Evolutionary conservation across 768 basidiomycete species (phyloP).

Genomic region (Tulasnella sp.): DNA sequence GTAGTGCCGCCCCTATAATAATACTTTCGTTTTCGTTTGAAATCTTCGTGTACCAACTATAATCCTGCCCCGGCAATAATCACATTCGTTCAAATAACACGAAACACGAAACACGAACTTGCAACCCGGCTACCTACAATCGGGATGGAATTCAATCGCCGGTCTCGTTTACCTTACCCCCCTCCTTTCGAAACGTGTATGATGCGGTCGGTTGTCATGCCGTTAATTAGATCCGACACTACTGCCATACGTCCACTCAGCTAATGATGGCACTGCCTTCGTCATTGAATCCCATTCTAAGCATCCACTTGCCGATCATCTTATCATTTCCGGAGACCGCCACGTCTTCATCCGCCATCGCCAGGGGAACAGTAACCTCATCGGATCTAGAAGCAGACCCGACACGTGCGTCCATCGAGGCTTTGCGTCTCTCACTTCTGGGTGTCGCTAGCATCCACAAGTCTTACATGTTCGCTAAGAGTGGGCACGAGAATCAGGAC

Average conservation of each 20-base stretch:
- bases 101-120: too few relatives aligned
- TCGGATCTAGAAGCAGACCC: conserved; percentile 19
- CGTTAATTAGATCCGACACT: conserved; percentile 31
- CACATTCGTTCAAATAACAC: too few relatives aligned
- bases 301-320: conserved; percentile 33
- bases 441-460: conserved; percentile 36
- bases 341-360: conserved; percentile 8
- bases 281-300: conserved; percentile 35
- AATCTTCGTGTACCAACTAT: background rate
- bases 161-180: background rate
- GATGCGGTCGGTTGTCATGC: background rate
- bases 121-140: too few relatives aligned
- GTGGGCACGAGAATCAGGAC: background rate
- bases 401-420: conserved; percentile 31
- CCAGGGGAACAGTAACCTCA: background rate
- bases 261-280: conserved; percentile 36
- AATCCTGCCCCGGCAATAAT: too few relatives aligned
- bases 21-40: background rate
- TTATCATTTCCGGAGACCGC: conserved; percentile 29
- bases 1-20: conserved; percentile 1
- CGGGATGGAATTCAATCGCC: too few relatives aligned
- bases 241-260: conserved; percentile 37
- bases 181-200: background rate
- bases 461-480: conserved; percentile 18
- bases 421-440: conserved; percentile 31